Evolutionary conservation across 805 yeast genomes (phyloP).

Genomic region (Zygosaccharomyces bisporus): DNA sequence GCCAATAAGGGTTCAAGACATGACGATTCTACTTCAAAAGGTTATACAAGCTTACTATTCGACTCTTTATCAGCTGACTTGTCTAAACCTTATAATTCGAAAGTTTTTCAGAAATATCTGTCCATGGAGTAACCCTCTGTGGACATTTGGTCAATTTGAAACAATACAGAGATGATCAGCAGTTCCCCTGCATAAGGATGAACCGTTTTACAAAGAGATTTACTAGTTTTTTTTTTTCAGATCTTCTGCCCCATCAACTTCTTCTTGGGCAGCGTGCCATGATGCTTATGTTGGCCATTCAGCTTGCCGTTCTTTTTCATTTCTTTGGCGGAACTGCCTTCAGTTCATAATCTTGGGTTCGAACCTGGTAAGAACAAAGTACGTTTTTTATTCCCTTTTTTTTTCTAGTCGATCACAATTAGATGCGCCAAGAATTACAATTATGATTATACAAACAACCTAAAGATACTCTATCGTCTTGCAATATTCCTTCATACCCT

Average conservation of each 20-base stretch:
- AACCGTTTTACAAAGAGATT: constrained; percentile 99
- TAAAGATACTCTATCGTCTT: constrained; percentile 18
- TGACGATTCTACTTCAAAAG: no score
- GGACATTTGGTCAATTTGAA: constrained; percentile 99
- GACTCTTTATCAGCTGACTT: constrained; percentile 1
- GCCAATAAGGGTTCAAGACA: no score
- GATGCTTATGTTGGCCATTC: no score
- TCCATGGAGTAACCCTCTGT: constrained; percentile 38
- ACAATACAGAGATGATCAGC: constrained; percentile 99
- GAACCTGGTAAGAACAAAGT: not conserved
- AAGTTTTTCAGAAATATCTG: not conserved
- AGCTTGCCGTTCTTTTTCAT: no score
- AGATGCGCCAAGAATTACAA: not conserved
- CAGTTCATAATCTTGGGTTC: constrained; percentile 1
- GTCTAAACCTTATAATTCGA: not conserved
- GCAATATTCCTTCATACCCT: constrained; percentile 19
- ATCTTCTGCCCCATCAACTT: no score
- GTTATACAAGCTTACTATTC: no score
- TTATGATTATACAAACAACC: not conserved
- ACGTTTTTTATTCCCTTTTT: not conserved
- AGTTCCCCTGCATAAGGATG: constrained; percentile 99
- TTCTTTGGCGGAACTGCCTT: not conserved
- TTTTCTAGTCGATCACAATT: not conserved
- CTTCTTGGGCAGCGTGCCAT: no score
- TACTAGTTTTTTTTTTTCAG: constrained; percentile 66